Evolutionary conservation across 2,329 filamentous ascomycete species (phyloP).

Genomic region (Claviceps maximensis): DNA sequence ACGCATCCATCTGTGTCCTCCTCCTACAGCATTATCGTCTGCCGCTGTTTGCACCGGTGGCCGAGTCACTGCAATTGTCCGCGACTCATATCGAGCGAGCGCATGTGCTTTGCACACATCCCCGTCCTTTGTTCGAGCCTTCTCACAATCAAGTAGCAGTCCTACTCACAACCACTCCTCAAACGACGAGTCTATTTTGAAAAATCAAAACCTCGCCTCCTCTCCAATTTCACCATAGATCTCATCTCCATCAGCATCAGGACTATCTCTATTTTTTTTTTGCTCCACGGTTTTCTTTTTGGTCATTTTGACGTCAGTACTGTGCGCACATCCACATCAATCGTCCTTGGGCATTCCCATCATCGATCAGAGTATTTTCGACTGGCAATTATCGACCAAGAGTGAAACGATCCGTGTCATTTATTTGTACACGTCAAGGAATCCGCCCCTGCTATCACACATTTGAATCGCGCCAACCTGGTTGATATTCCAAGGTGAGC

Average conservation of each 20-base stretch:
- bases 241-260: background rate
- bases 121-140: background rate
- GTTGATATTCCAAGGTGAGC: background rate
- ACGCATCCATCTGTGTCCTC: no score
- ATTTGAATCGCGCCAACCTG: background rate
- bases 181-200: background rate
- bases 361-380: background rate
- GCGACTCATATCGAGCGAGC: background rate
- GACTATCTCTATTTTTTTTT: no score
- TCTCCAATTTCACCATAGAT: background rate
- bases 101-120: background rate
- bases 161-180: background rate
- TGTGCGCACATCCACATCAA: background rate
- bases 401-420: background rate
- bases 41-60: background rate
- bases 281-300: no score
- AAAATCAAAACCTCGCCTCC: no score
- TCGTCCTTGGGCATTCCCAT: background rate
- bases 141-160: background rate
- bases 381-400: background rate
- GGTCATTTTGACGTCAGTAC: background rate
- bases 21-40: background rate
- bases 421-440: background rate
- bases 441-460: background rate
- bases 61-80: background rate